These are phyloP conservation scores for Akanthomyces muscarius DNA, from an alignment of 2,329 filamentous ascomycete genomes.

Conservation along the genomic window DNA sequence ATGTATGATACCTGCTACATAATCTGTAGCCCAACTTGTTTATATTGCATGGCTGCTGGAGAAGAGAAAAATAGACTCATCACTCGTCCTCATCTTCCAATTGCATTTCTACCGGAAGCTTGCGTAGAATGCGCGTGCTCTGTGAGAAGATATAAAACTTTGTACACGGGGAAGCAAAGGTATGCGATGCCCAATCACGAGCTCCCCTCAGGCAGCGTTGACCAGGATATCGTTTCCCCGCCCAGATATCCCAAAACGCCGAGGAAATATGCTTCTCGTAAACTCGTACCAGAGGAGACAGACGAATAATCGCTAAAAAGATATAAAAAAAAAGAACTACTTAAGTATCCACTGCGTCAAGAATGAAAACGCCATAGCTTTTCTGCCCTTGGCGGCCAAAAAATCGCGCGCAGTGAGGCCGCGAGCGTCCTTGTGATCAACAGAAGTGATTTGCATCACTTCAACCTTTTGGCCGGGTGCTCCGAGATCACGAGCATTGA, in stretches of 20 bases:
- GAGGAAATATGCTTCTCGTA: not conserved
- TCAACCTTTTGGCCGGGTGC: constrained; percentile 63
- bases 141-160: not conserved
- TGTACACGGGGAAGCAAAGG: not conserved
- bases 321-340: constrained; percentile 17
- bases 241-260: not conserved
- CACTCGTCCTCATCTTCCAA: not conserved
- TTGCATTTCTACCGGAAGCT: not conserved
- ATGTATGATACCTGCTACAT: constrained; percentile 4
- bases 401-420: constrained; percentile 48
- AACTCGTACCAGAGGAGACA: not conserved
- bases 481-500: constrained; percentile 62
- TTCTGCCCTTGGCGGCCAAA: constrained; percentile 39
- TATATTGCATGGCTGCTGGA: not conserved
- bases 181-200: not conserved
- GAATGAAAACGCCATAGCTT: constrained; percentile 42
- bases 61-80: not conserved
- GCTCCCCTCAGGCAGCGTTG: not conserved
- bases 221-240: not conserved
- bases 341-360: constrained; percentile 50
- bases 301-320: not conserved
- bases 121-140: not conserved
- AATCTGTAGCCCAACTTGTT: not conserved
- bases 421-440: constrained; percentile 44
- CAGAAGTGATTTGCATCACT: constrained; percentile 55